Base-by-base conservation (phyloP, 331 rosid species). In the Quercus tomentella region DNA sequence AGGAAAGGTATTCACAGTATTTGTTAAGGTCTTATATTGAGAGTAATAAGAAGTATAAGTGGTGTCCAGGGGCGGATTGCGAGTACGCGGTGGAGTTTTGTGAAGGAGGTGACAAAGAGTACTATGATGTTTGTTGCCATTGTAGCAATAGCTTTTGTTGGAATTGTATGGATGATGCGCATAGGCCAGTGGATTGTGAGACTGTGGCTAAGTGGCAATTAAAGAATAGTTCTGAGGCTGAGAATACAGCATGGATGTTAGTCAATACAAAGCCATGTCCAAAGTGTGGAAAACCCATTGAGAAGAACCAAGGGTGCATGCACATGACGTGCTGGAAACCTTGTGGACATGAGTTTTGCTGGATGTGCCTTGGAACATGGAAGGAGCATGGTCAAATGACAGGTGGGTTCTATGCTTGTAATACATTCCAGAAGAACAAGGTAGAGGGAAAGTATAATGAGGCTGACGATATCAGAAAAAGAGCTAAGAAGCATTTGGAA, bases 11-110 rank as follows among this genome's bases (percentile, higher is more conserved):
- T 83, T 80, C 23, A 1, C 92, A 94, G 16, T 94, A 89, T 77
- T 91, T 94, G 77, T 84, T 88, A 78, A 89, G 97, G 82, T 94
- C 97, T 74, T 92, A 91, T 80, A 84, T 94, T 41, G 98, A 92
- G 87, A 94, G 89, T 89, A 94, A 88, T 70, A 87, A 92, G 80
- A 94, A 89, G 93, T 88, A 89, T 74, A 94, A 94, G 86, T 94
- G 98, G 98, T 94, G 98, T 84, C 98, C 98, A 51, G 97, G 93
- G 58, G 92, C 89, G 52, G 98, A 96, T 70, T 94, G 98, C 74
- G 96, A 92, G 65, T 85, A 82, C 80, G 97, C 94, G 6, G 93
- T 94, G 73, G 89, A 92, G 76, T 94, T 90, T 84, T 87, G 86
- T 84, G 94, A 89, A 71, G 22, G 18, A 28, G 97, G 97, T 61